Evolutionary conservation across 1,139 yeast genomes (phyloP).

Genomic region (Yamadazyma oceani): DNA sequence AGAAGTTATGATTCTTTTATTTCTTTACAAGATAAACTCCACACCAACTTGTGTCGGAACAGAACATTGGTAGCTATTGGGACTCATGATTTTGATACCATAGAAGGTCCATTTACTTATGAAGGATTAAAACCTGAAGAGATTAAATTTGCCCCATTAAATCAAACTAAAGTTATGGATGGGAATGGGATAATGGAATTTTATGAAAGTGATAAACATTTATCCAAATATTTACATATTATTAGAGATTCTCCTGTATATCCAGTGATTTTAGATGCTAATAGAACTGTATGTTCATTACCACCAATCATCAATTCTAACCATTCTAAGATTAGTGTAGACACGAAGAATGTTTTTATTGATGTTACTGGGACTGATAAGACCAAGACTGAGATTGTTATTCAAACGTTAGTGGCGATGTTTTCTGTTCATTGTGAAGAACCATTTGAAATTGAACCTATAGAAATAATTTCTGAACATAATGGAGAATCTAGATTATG

Average conservation of each 20-base stretch:
- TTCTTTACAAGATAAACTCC: constrained; percentile 93
- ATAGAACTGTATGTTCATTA: constrained; percentile 79
- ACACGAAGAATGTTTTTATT: constrained; percentile 85
- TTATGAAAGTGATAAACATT: constrained; percentile 85
- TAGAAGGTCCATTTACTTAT: constrained; percentile 84
- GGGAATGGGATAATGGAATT: constrained; percentile 85
- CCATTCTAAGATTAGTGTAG: constrained; percentile 80
- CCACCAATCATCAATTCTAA: constrained; percentile 98
- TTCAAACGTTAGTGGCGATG: constrained; percentile 93
- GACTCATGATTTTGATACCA: constrained; percentile 88
- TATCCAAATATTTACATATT: constrained; percentile 85
- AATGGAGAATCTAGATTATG: constrained; percentile 74
- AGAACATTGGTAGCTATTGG: constrained; percentile 98
- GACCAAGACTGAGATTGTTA: constrained; percentile 88
- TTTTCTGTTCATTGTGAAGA: constrained; percentile 81
- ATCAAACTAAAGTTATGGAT: constrained; percentile 73
- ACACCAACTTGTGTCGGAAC: constrained; percentile 92
- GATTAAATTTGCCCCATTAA: constrained; percentile 78
- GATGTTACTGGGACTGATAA: constrained; percentile 95
- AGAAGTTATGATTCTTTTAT: constrained; percentile 92
- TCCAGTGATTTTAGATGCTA: constrained; percentile 84
- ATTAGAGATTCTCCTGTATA: constrained; percentile 86
- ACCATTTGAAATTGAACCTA: constrained; percentile 85
- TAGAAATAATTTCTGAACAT: constrained; percentile 79
- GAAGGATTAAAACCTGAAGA: constrained; percentile 82